Conservation (phyloP, 1,139 yeast species). For the Candida labiduridarum region DNA sequence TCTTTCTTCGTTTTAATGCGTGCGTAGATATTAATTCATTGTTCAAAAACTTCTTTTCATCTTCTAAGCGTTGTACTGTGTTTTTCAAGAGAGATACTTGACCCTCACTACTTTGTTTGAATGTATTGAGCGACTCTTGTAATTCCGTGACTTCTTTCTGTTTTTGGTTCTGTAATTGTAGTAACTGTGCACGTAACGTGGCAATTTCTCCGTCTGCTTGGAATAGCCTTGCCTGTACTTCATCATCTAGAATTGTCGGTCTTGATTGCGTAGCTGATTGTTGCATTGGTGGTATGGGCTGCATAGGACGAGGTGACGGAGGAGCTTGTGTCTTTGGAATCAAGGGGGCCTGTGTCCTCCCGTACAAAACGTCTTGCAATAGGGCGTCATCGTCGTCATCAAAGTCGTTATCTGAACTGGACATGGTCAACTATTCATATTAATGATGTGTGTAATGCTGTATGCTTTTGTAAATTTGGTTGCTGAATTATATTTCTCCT, state of each 20-base stretch:
- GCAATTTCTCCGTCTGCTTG: conserved; percentile 78
- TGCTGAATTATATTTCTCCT: background rate
- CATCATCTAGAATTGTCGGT: conserved; percentile 11
- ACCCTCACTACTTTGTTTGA: conserved; percentile 37
- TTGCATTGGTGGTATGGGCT: conserved; percentile 1
- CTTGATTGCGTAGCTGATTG: background rate
- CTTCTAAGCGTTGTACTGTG: conserved; percentile 59
- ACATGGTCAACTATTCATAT: conserved; percentile 7
- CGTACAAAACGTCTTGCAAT: conserved; percentile 18
- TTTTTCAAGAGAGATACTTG: conserved; percentile 45
- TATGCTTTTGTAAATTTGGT: background rate
- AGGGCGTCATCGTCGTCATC: conserved; percentile 46
- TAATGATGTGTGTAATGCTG: too few species aligned
- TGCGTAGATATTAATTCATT: conserved; percentile 38
- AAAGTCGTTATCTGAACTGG: conserved; percentile 22
- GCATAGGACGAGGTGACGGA: conserved; percentile 8
- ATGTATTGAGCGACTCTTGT: conserved; percentile 31
- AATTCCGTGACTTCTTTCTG: conserved; percentile 47
- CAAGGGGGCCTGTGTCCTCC: conserved; percentile 10
- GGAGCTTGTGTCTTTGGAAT: conserved; percentile 8
- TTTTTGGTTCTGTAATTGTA: conserved; percentile 47
- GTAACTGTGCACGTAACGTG: conserved; percentile 66
- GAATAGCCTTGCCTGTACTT: conserved; percentile 32
- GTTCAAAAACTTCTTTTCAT: conserved; percentile 67
- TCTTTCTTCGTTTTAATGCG: conserved; percentile 9